Base-by-base conservation (phyloP, 1,284 basidiomycete species). In the Phaffia rhodozyma region DNA sequence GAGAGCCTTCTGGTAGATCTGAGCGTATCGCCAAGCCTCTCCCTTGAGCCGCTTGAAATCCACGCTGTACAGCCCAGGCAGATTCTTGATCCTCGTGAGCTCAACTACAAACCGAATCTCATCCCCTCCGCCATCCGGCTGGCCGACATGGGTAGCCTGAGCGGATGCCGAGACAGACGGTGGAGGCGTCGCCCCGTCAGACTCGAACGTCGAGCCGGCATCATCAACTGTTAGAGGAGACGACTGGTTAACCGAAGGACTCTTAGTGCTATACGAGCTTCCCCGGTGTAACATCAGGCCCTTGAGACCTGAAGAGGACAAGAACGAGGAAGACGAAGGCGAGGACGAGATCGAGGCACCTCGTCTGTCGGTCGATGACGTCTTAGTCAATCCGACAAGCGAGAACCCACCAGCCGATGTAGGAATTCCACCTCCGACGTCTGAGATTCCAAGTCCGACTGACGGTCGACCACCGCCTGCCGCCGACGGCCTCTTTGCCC, bases 31-130 rank as follows among this genome's bases (percentile, higher is more conserved):
- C 78, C 89, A 84, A 70, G 93, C 79, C 72, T 89, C 87, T n/a
- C 92, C 92, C 76, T 92, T 91, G 72, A 94, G 75, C 67, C 92
- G 79, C 69, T 92, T 84, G 74, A 96, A 86, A 77, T 93, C 91
- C 69, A 97, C 79, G 73, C 86, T 86, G 73, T 87, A 91, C 53
- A 89, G 87, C 70, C 89, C 88, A 69, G 86, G 87, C 71, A 96
- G 79, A 67, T 91, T 83, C 74, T 89, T 87, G 71, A 96, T 81
- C 68, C 86, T 80, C 56, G 91, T 94, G 67, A 96, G 76, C 78
- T 97, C 92, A 64, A 94, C 86, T 23, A 84, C 88, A 79, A 96
- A 96, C 68, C 89, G 84, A 67, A 96, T 89, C 81, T 96, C 92
- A 71, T 93, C 92, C 51, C 90, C 90, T 30, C 83, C 83, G 72